Evolutionary conservation across 225 moss, liverwort and hornwort genomes (phyloP), one percentile per base, ranked within the genome.

Genomic region (Rhytidiadelphus loreus): DNA sequence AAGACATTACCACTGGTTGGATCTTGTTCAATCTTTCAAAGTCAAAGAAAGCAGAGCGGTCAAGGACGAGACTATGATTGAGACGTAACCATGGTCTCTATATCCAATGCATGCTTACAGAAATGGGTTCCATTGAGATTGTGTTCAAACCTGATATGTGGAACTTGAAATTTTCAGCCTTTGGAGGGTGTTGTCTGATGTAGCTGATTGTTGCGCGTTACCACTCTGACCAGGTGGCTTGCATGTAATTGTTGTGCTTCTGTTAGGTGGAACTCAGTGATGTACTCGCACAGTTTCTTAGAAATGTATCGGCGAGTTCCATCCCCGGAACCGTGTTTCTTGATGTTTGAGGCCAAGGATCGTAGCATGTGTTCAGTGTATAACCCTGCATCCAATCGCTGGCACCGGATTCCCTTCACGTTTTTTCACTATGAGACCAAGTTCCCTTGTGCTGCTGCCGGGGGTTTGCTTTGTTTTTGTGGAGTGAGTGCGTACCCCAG

Each of bases 391-490:
- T 97, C 96, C 44, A 96, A 97, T 91, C 94, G 94, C 78, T 98
- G 98, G 98, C 98, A 98, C 88, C 94, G 96, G 58, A 96, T 98
- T 71, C 98, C 98, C 41, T 98, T 98, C 91, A 98, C 98, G 8
- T 98, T 98, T 88, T 98, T 98, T 87, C 98, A 98, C 92, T 98
- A 97, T 35, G 98, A 98, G 91, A 98, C 98, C 58, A 98, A 98
- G 92, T 98, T 98, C 77, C 98, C 98, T 2, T 98, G 98, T 73
- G 98, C 97, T 82, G 98, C 98, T 85, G 97, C 97, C 25, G 98
- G 97, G 78, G 98, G 98, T 48, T 90, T 98, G 85, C 95, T 98
- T 55, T 98, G 98, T 91, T 98, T 98, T 92, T 98, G 98, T 86
- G 98, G 98, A 44, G 98, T 98, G 28, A 98, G 98, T 88, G 98